Percentiles rank a stretch among this genome's conserved stretches.
Conservation (phyloP, 306 rosid genomes). For the Vigna radiata region DNA sequence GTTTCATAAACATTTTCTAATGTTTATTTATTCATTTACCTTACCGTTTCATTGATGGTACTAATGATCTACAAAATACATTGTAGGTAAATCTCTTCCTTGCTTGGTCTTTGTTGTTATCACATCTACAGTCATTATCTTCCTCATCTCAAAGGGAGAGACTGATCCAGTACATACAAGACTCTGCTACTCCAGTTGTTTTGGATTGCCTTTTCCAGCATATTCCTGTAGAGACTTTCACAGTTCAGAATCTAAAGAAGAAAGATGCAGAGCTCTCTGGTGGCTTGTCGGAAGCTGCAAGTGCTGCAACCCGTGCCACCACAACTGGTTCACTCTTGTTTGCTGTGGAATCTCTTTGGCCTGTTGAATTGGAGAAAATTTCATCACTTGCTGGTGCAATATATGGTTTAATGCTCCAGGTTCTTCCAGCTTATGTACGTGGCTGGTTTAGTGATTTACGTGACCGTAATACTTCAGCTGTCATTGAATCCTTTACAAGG, state of each 20-base stretch:
- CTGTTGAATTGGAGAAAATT: constrained; percentile 70
- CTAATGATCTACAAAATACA: constrained; percentile 17
- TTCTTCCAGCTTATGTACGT: constrained; percentile 97
- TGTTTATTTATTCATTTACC: constrained; percentile 35
- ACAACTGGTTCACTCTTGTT: constrained; percentile 70
- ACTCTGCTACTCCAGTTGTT: constrained; percentile 69
- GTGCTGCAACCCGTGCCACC: constrained; percentile 76
- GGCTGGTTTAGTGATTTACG: constrained; percentile 87
- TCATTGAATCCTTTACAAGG: constrained; percentile 85
- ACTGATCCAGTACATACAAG: constrained; percentile 85
- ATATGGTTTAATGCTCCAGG: constrained; percentile 83
- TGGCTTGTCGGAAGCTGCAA: constrained; percentile 68
- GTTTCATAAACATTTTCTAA: constrained; percentile 11
- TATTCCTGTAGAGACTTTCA: constrained; percentile 69
- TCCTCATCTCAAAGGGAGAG: constrained; percentile 81
- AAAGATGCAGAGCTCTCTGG: constrained; percentile 69
- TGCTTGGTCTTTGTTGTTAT: constrained; percentile 92
- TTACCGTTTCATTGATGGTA: constrained; percentile 18
- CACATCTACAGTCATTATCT: constrained; percentile 79
- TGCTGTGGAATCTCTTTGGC: constrained; percentile 83
- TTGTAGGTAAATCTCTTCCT: constrained; percentile 81
- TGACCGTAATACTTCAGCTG: constrained; percentile 72
- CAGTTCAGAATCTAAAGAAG: constrained; percentile 68
- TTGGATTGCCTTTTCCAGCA: constrained; percentile 94
- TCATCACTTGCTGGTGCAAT: constrained; percentile 82